Percentiles rank a stretch among this genome's conserved stretches.
phyloP scores from a whole-genome alignment of 2,329 filamentous ascomycete species.

The Trichoderma arundinaceum region DNA sequence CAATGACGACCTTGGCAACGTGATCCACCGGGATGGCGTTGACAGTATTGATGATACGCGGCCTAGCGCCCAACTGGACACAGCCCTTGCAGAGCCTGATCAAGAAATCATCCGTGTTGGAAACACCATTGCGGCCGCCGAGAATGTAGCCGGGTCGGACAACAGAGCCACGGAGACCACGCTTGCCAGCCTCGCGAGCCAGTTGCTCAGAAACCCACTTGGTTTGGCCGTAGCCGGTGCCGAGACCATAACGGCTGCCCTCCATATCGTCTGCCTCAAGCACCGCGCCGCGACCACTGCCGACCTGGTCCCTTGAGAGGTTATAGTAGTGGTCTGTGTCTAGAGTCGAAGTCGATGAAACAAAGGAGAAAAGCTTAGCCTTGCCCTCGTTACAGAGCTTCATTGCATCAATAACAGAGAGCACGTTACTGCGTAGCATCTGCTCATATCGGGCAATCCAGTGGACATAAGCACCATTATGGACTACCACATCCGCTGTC shows the following conservation, averaged over 20 bases:
- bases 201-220: conserved; percentile 65
- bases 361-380: conserved; percentile 77
- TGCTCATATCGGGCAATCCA: conserved; percentile 81
- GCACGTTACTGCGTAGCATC: conserved; percentile 75
- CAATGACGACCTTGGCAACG: conserved; percentile 66
- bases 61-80: conserved; percentile 74
- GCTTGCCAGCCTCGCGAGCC: conserved; percentile 75
- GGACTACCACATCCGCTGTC: conserved; percentile 73
- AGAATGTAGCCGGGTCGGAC: conserved; percentile 86
- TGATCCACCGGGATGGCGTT: conserved; percentile 89
- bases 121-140: conserved; percentile 72
- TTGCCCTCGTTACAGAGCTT: conserved; percentile 76
- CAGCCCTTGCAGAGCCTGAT: conserved; percentile 87
- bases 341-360: conserved; percentile 78
- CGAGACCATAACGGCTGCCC: conserved; percentile 76
- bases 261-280: conserved; percentile 78
- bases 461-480: conserved; percentile 83
- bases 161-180: conserved; percentile 76
- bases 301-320: conserved; percentile 60
- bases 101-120: conserved; percentile 87
- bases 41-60: conserved; percentile 82
- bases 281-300: conserved; percentile 67
- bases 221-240: conserved; percentile 87
- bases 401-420: conserved; percentile 78
- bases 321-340: conserved; percentile 83